Conservation (phyloP, 768 basidiomycete species). For the Tubosaeta sp. region DNA sequence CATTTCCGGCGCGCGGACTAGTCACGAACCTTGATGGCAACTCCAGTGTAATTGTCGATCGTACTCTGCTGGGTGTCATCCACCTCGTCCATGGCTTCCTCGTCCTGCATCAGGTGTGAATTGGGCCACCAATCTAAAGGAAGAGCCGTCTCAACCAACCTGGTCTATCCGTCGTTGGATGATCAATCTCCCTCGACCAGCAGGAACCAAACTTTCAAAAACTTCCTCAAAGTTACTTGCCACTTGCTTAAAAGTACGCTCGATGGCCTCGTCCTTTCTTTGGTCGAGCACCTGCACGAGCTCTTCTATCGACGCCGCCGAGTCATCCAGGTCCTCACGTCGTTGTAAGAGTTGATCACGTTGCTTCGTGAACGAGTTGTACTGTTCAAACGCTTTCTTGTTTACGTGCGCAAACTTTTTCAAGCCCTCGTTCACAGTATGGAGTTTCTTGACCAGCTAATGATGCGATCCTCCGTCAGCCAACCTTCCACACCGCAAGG, state of each 20-base stretch:
- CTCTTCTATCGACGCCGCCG: conserved; percentile 85
- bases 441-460: conserved; percentile 91
- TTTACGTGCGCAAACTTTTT: conserved; percentile 99
- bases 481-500: not conserved
- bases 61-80: conserved; percentile 70
- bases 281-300: conserved; percentile 93
- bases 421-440: conserved; percentile 84
- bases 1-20: not conserved
- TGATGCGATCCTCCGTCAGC: conserved; percentile 6
- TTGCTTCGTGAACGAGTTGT: conserved; percentile 96
- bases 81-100: conserved; percentile 60
- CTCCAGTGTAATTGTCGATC: conserved; percentile 94
- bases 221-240: conserved; percentile 96
- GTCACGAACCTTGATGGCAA: conserved; percentile 78
- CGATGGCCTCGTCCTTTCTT: conserved; percentile 97
- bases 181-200: conserved; percentile 84
- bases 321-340: conserved; percentile 87
- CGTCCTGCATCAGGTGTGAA: conserved; percentile 45
- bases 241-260: conserved; percentile 97
- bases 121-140: not conserved
- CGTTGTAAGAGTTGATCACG: conserved; percentile 86
- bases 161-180: conserved; percentile 91
- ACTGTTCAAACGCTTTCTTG: conserved; percentile 99
- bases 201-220: conserved; percentile 93
- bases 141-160: conserved; percentile 30